Conservation (phyloP, 148 eudicot species). For the Polygonum aviculare region DNA sequence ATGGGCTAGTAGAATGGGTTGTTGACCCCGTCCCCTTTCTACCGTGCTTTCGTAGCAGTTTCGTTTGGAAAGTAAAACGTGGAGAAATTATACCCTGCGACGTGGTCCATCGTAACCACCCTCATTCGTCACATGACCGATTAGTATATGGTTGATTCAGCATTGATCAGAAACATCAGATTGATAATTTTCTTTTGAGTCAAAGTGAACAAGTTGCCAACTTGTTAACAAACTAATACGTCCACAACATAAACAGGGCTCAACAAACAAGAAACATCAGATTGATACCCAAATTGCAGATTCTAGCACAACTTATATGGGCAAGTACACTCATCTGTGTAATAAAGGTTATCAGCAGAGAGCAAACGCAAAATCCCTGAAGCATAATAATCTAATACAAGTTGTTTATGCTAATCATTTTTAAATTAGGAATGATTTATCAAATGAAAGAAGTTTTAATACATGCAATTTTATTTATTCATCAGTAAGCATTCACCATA, state of each 20-base stretch:
- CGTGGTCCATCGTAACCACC: neutral
- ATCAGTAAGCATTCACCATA: neutral
- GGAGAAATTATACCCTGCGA: neutral
- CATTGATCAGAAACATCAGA: slow-evolving; percentile 45
- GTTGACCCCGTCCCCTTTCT: neutral
- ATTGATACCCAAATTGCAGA: too few species aligned
- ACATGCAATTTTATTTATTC: neutral
- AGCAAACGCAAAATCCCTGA: neutral
- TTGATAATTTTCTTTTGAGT: too few species aligned
- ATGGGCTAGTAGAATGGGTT: neutral
- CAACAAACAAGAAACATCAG: too few species aligned
- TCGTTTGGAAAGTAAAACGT: neutral
- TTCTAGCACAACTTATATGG: too few species aligned
- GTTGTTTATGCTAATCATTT: neutral
- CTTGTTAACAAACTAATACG: too few species aligned
- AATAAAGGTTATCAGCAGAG: neutral
- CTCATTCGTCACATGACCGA: neutral
- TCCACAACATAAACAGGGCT: too few species aligned
- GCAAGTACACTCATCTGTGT: too few species aligned
- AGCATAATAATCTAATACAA: neutral
- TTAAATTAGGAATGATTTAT: neutral
- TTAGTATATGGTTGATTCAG: slow-evolving; percentile 22
- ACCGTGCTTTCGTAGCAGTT: neutral
- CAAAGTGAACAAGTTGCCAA: too few species aligned
- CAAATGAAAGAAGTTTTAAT: too few species aligned